Percentiles rank a stretch among this genome's conserved stretches.
Evolutionary conservation across 2,329 filamentous ascomycete species (phyloP).

Genomic region (Pseudocercospora eumusae): DNA sequence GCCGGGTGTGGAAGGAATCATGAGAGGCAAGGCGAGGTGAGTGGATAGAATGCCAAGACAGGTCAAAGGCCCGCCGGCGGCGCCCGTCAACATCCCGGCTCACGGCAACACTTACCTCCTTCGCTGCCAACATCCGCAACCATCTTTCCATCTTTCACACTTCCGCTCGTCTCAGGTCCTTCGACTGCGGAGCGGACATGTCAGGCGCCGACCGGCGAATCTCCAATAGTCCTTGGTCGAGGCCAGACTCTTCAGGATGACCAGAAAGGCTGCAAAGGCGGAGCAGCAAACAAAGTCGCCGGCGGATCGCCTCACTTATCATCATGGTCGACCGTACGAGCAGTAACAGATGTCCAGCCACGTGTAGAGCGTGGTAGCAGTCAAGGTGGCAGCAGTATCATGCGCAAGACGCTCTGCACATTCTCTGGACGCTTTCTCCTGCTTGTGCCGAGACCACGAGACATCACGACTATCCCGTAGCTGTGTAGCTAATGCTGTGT

Average conservation of each 20-base stretch:
- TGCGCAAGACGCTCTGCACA: background rate
- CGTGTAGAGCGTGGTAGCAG: background rate
- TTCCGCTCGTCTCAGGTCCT: background rate
- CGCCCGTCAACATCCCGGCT: background rate
- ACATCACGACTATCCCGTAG: background rate
- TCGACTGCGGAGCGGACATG: no score
- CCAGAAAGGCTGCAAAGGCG: background rate
- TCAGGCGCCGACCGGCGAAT: background rate
- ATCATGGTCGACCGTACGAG: background rate
- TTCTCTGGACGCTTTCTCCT: background rate
- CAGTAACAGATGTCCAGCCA: background rate
- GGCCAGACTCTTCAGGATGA: background rate
- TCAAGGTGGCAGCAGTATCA: background rate
- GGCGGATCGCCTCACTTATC: conserved; percentile 5
- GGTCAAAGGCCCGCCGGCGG: no score
- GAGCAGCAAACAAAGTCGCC: conserved; percentile 2
- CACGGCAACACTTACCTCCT: background rate
- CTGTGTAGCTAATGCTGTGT: conserved; percentile 6
- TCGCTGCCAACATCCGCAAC: background rate
- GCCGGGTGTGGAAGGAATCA: no score
- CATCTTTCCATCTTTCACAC: background rate
- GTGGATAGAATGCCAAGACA: background rate
- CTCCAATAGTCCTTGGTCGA: background rate
- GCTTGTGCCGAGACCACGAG: background rate
- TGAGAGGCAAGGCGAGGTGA: background rate